phyloP scores from a whole-genome alignment of 306 rosid genomes.

The Datisca glomerata region DNA sequence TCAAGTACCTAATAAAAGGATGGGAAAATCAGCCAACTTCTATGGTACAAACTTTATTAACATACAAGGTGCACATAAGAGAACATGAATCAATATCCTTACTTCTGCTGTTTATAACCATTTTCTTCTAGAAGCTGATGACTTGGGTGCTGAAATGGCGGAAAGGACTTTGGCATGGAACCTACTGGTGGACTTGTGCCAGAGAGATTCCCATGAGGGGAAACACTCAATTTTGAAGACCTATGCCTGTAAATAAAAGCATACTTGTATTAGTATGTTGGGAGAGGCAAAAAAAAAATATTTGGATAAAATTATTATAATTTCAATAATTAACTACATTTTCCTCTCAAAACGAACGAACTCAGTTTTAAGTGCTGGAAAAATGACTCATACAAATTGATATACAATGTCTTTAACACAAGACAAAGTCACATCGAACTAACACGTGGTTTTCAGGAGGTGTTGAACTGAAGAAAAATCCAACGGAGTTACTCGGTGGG shows the following conservation, averaged over 20 bases:
- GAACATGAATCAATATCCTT: constrained; percentile 23
- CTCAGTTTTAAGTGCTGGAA: no score
- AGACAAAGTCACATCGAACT: constrained; percentile 30
- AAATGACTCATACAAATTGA: no score
- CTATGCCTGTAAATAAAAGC: constrained; percentile 43
- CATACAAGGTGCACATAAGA: constrained; percentile 1
- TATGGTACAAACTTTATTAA: constrained; percentile 10
- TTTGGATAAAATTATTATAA: constrained; percentile 2
- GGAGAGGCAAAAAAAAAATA: constrained; percentile 5
- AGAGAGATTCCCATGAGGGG: constrained; percentile 66
- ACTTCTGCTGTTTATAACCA: constrained; percentile 95
- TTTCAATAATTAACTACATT: constrained; percentile 11
- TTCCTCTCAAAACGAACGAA: constrained; percentile 5
- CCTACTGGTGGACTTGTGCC: constrained; percentile 92
- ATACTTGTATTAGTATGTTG: constrained; percentile 17
- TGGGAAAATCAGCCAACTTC: constrained; percentile 19
- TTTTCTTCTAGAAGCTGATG: constrained; percentile 96
- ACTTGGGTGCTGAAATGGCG: constrained; percentile 96
- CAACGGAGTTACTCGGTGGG: constrained; percentile 91
- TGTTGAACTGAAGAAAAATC: constrained; percentile 88
- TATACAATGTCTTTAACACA: constrained; percentile 10
- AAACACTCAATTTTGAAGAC: constrained; percentile 67
- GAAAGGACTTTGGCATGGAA: constrained; percentile 92
- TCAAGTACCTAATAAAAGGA: constrained; percentile 67
- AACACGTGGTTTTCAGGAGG: constrained; percentile 90